Percentiles rank a stretch among this genome's conserved stretches.
These are phyloP conservation scores for Puccinia novopanici DNA, from an alignment of 1,284 basidiomycete species.

Conservation along the genomic window DNA sequence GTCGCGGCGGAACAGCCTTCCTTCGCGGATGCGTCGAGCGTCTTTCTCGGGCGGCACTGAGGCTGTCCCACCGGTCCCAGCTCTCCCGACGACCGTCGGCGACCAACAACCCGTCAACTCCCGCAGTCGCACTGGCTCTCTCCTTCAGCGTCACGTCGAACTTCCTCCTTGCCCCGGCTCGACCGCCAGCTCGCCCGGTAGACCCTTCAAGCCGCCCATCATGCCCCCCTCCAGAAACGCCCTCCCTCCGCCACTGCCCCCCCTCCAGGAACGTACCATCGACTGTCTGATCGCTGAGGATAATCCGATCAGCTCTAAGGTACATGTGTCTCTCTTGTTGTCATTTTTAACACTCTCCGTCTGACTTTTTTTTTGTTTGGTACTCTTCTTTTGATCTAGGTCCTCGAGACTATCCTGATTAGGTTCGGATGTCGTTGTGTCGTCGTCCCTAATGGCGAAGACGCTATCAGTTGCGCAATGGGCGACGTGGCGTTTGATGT, in stretches of 20 bases:
- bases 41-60: constrained; percentile 52
- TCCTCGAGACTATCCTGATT: constrained; percentile 87
- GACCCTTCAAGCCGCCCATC: constrained; percentile 49
- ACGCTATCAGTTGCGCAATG: no score
- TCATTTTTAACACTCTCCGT: neutral
- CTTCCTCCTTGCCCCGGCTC: constrained; percentile 25
- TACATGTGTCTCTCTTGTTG: neutral
- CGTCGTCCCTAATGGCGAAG: no score
- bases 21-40: constrained; percentile 53
- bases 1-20: constrained; percentile 54
- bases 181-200: constrained; percentile 51
- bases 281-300: constrained; percentile 94
- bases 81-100: neutral
- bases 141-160: constrained; percentile 26
- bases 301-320: constrained; percentile 89
- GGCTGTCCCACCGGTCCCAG: constrained; percentile 29
- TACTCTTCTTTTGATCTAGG: constrained; percentile 59
- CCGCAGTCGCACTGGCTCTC: constrained; percentile 54
- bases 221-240: neutral
- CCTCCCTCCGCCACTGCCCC: constrained; percentile 60
- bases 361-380: constrained; percentile 19
- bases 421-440: no score
- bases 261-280: constrained; percentile 62
- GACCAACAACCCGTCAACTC: neutral
- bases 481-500: no score